Base-by-base conservation (phyloP, 2,329 filamentous ascomycete genomes). In the Diplodia scrobiculata region DNA sequence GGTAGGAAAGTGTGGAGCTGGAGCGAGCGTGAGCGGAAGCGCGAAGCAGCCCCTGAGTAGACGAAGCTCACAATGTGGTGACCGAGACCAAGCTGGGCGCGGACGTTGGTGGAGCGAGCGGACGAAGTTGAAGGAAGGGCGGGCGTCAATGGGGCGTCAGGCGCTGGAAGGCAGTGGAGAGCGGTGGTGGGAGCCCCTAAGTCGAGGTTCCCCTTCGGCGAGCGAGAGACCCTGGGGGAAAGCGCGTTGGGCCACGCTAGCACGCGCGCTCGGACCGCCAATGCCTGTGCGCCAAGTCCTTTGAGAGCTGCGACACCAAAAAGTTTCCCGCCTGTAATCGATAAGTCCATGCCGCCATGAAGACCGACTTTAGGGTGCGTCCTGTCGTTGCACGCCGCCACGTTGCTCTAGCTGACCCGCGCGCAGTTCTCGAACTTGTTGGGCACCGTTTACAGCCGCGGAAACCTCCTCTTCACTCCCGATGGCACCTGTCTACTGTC, bases 361-460 rank as follows among this genome's bases (percentile, higher is more conserved):
- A 98, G 90, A 98, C 93, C 71, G 94, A 98, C 81, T 99, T 98
- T 80, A 96, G 95, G 88, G 94, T 96, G 80, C 69, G 79, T 67
- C 67, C 65, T 52, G 67, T 29, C 45, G 25, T 14, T 47, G 32
- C n/a, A 9, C 2, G 5, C 19, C 14, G 3, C 14, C 14, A 6
- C 21, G 4, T 11, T 7, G 9, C 53, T 67, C n/a, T 9, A n/a
- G 21, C 72, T 81, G 66, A 80, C 68, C 27, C 13, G 27, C 48
- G 25, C 27, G 14, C 9, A 97, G 93, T 99, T 99, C 82, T 97
- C 94, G 78, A 99, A 98, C 81, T 86, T 99, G 77, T 87, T 99
- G 75, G 96, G 95, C 77, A 99, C 95, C 72, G 95, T 99, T 76
- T 99, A 98, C 84, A 92, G 92, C 82, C 91, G 93, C 86, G 95